These are phyloP conservation scores for Chondrus crispus DNA, from an alignment of 23 red algal species.

Conservation along the genomic window DNA sequence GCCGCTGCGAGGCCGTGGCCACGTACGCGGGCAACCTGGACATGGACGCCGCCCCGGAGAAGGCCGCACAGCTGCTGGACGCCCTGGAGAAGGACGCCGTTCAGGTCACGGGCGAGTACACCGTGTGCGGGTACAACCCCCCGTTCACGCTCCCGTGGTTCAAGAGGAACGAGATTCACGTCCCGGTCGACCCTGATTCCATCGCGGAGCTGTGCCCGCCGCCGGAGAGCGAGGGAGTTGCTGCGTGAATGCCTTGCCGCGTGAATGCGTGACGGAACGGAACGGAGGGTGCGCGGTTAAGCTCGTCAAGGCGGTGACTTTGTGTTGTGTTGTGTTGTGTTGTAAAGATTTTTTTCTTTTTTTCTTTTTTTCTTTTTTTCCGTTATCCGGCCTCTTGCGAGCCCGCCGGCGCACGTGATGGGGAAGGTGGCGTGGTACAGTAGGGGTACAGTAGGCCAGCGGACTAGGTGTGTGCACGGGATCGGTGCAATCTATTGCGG, in stretches of 20 bases:
- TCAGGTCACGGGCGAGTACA: constrained; percentile 60
- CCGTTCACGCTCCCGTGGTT: constrained; percentile 86
- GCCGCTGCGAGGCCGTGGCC: constrained; percentile 59
- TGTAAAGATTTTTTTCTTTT: too few relatives aligned
- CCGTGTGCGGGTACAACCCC: constrained; percentile 81
- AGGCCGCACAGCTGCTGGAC: constrained; percentile 32
- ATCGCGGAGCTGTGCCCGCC: too few relatives aligned
- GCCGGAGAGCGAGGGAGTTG: background rate
- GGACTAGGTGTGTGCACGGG: too few relatives aligned
- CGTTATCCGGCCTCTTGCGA: too few relatives aligned
- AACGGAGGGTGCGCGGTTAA: background rate
- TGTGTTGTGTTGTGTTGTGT: too few relatives aligned
- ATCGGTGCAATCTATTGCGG: too few relatives aligned
- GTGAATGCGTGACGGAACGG: background rate
- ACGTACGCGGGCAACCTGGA: constrained; percentile 42
- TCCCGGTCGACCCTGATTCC: constrained; percentile 81
- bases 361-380: too few relatives aligned
- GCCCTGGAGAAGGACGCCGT: constrained; percentile 47
- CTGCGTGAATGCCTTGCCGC: background rate
- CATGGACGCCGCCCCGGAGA: constrained; percentile 7
- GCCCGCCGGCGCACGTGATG: too few relatives aligned
- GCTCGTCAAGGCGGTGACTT: background rate
- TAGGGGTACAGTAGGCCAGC: too few relatives aligned
- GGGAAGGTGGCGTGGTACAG: too few relatives aligned
- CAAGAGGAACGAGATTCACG: constrained; percentile 78